Conservation (phyloP, 2,329 filamentous ascomycete species). For the Clonostachys rhizophaga region DNA sequence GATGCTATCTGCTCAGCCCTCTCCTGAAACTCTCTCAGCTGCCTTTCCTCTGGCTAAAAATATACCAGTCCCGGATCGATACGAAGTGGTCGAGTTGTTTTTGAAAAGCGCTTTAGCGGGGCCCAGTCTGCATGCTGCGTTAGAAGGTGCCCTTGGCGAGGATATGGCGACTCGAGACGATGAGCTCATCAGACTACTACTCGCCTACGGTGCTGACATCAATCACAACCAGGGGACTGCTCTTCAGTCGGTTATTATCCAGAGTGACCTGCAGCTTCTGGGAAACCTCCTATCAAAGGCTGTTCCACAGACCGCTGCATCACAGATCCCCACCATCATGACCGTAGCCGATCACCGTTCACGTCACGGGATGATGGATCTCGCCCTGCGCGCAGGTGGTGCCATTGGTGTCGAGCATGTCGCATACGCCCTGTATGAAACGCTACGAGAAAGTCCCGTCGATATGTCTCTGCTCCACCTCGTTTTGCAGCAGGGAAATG, state of each 20-base stretch:
- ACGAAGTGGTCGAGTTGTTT: slow-evolving; percentile 44
- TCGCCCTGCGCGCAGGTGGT: slow-evolving; percentile 41
- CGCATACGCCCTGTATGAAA: slow-evolving; percentile 32
- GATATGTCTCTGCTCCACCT: slow-evolving; percentile 44
- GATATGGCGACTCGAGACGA: slow-evolving; percentile 41
- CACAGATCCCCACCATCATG: slow-evolving; percentile 44
- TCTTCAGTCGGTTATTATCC: slow-evolving; percentile 39
- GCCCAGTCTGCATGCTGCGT: slow-evolving; percentile 37
- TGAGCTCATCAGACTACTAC: slow-evolving; percentile 44
- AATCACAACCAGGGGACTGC: slow-evolving; percentile 48
- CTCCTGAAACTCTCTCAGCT: slow-evolving; percentile 36
- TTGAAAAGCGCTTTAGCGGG: slow-evolving; percentile 41
- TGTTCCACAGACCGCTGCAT: slow-evolving; percentile 38
- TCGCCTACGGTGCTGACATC: slow-evolving; percentile 47
- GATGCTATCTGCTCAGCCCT: slow-evolving; percentile 42
- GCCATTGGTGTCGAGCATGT: slow-evolving; percentile 34
- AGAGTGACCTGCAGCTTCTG: slow-evolving; percentile 41
- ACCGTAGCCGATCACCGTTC: slow-evolving; percentile 30
- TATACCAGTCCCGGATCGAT: slow-evolving; percentile 35
- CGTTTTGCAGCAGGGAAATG: slow-evolving; percentile 44
- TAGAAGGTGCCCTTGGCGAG: slow-evolving; percentile 48
- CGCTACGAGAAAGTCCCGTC: slow-evolving; percentile 36
- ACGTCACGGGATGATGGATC: slow-evolving; percentile 39
- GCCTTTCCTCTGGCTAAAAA: slow-evolving; percentile 43
- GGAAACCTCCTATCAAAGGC: slow-evolving; percentile 38